A percentile compares a stretch with the other conserved stretches of the same genome.
These are phyloP conservation scores for Trametes meyenii DNA, from an alignment of 768 basidiomycete species.

Conservation along the genomic window DNA sequence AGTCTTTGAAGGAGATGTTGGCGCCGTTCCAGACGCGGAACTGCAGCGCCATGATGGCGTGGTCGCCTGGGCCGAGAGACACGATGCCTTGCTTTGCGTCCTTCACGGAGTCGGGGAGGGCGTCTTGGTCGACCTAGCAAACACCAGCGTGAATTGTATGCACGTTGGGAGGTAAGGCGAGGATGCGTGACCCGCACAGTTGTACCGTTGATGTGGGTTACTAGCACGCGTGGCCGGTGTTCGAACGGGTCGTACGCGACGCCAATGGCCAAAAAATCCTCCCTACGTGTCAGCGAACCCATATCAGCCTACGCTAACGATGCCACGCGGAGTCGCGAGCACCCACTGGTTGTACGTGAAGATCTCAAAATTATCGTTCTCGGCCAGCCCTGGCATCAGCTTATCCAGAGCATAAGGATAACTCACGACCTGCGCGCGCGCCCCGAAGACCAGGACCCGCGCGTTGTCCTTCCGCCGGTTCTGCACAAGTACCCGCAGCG, in stretches of 20 bases:
- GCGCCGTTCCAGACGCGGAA: slow-evolving; percentile 16
- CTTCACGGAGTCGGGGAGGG: neutral
- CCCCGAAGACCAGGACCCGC: slow-evolving; percentile 1
- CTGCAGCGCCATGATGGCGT: slow-evolving; percentile 9
- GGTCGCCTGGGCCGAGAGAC: slow-evolving; percentile 4
- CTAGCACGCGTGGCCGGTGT: neutral
- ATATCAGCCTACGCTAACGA: neutral
- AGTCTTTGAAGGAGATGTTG: slow-evolving; percentile 4
- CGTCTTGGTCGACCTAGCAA: neutral
- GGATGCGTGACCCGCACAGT: neutral
- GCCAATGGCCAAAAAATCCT: neutral
- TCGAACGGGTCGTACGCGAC: slow-evolving; percentile 8
- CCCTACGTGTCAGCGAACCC: neutral
- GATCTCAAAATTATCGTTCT: neutral
- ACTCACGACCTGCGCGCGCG: slow-evolving; percentile 14
- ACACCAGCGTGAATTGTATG: neutral
- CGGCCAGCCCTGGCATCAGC: neutral
- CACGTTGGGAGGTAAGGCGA: neutral
- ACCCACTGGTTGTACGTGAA: neutral
- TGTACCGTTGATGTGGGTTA: slow-evolving; percentile 2
- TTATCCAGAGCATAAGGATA: neutral
- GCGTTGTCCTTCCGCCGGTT: slow-evolving; percentile 12
- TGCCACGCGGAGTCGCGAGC: too few species aligned
- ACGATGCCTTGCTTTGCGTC: slow-evolving; percentile 1
- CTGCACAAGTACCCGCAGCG: slow-evolving; percentile 9